A percentile compares a stretch with the other conserved stretches of the same genome.
phyloP scores from a whole-genome alignment of 768 basidiomycete genomes.

The Auriculariales sp. region DNA sequence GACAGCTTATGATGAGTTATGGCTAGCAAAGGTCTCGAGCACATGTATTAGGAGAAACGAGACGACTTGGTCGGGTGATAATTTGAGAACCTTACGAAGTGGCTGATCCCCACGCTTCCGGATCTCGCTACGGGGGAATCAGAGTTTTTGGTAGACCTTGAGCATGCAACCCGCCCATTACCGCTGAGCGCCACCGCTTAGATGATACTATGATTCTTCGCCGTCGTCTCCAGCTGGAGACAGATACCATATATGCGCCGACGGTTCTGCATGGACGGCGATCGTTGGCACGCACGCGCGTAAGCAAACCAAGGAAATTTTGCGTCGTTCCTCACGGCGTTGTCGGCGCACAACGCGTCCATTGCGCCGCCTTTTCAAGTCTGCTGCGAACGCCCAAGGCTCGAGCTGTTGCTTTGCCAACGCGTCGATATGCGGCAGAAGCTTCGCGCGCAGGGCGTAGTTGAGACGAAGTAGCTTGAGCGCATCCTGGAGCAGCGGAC shows the following conservation, averaged over 20 bases:
- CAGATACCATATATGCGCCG: not conserved
- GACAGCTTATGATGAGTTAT: too few relatives aligned
- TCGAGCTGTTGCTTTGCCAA: not conserved
- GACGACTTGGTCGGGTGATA: too few relatives aligned
- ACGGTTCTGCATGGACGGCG: not conserved
- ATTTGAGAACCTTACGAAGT: too few relatives aligned
- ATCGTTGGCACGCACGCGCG: not conserved
- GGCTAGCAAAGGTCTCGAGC: too few relatives aligned
- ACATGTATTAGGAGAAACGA: too few relatives aligned
- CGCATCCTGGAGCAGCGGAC: not conserved
- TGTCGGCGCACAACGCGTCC: not conserved
- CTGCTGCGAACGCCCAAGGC: not conserved
- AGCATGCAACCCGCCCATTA: too few relatives aligned
- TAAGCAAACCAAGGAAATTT: not conserved
- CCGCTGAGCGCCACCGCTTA: too few relatives aligned
- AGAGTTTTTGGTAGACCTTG: too few relatives aligned
- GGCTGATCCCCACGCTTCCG: too few relatives aligned
- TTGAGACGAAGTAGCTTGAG: not conserved
- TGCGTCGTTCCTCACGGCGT: not conserved
- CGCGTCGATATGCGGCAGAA: not conserved
- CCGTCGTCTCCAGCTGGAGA: not conserved
- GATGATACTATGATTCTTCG: not conserved
- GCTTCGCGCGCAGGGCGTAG: not conserved
- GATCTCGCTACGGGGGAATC: too few relatives aligned
- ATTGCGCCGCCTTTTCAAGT: not conserved